These are phyloP conservation scores for Saccharomycopsis fibuligera DNA, from an alignment of 805 yeast genomes.

Conservation along the genomic window DNA sequence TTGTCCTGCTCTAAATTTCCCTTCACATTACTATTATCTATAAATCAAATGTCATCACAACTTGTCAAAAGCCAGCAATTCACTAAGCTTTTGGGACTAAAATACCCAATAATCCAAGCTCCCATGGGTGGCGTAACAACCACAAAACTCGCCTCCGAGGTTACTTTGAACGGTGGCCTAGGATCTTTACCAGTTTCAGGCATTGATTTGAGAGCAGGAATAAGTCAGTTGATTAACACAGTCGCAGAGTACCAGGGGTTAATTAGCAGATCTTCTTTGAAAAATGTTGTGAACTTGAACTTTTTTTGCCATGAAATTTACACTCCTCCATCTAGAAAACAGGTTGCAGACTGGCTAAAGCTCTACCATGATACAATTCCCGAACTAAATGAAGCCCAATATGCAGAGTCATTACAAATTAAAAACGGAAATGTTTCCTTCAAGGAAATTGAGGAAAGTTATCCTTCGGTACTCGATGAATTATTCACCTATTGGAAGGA, in stretches of 20 bases:
- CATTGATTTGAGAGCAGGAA: constrained; percentile 27
- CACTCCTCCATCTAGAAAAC: constrained; percentile 10
- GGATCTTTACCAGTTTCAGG: constrained; percentile 37
- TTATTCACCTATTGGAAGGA: constrained; percentile 1
- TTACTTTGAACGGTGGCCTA: constrained; percentile 40
- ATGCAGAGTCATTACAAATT: neutral
- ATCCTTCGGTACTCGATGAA: neutral
- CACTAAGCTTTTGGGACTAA: constrained; percentile 25
- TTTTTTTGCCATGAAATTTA: constrained; percentile 39
- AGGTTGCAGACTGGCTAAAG: constrained; percentile 24
- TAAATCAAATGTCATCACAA: no score
- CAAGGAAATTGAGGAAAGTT: constrained; percentile 21
- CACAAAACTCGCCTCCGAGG: constrained; percentile 37
- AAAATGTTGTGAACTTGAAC: constrained; percentile 41
- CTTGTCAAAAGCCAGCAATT: neutral
- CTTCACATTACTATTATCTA: no score
- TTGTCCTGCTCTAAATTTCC: no score
- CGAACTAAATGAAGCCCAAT: neutral
- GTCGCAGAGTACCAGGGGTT: constrained; percentile 19
- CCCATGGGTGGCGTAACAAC: constrained; percentile 59
- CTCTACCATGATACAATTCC: constrained; percentile 19
- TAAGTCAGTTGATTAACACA: constrained; percentile 20
- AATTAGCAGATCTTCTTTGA: neutral
- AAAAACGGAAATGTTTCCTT: constrained; percentile 18
- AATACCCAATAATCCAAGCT: constrained; percentile 43